Base-by-base conservation (phyloP, 225 moss, liverwort and hornwort species). In the Antitrichia curtipendula region DNA sequence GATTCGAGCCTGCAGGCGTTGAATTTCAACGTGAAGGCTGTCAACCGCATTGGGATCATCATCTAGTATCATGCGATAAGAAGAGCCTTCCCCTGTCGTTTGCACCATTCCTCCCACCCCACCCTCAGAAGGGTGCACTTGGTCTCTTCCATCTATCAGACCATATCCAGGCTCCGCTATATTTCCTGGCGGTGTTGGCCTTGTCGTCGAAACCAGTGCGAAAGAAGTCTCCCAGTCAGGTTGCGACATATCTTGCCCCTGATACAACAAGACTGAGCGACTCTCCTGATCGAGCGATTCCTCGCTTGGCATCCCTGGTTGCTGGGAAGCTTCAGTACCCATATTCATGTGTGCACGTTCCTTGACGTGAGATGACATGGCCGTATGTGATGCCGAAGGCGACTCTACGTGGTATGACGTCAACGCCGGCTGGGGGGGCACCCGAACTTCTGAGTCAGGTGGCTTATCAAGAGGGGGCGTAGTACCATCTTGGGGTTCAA, bases 221-320 rank as follows among this genome's bases (percentile, higher is more conserved):
- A 97, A 96, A 36, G 97, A 95, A 49, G 98, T 95, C 90, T 98
- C 98, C 98, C 96, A 95, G 84, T 98, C 98, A 85, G 94, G 94
- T 88, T 96, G 98, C 47, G 92, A 93, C 66, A 90, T 83, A 75
- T 88, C 92, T 87, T 91, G 90, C 65, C 83, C 93, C 57, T 92
- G 93, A 66, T 92, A 92, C 71, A 90, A 88, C 84, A 90, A 84
- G 22, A 90, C 69, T 41, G 95, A 90, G 59, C 89, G 91, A 77
- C 80, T 94, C 87, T 91, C 96, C 90, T 89, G 87, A 85, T 82
- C 91, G 64, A 92, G 82, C 40, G 91, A 92, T 75, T 88, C 92
- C 29, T 95, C 96, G 41, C 70, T 78, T 18, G 64, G 65, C 65
- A 79, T 74, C 22, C 59, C 83, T 40, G 74, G 68, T 56, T 82